Base-by-base conservation (phyloP, 2,329 filamentous ascomycete genomes). In the Phialophora tarda region DNA sequence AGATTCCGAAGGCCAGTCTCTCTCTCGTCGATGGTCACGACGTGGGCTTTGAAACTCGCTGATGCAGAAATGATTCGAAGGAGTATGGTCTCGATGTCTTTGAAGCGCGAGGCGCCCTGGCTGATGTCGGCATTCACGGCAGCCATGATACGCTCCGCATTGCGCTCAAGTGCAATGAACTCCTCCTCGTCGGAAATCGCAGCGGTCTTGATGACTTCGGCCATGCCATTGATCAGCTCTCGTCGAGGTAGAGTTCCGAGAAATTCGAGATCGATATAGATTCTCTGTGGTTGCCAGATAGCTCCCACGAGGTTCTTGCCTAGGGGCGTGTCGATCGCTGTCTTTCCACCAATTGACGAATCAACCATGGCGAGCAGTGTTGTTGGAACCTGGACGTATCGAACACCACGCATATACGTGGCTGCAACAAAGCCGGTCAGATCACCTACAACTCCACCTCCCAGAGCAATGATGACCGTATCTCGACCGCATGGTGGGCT, bases 211-310 rank as follows among this genome's bases (percentile, higher is more conserved):
- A 97, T 86, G 32, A 99, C 94, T 81, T 99, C 95, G 28, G 94
- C 95, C 94, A 99, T 97, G 68, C 95, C 95, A 77, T 99, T 99
- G 79, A 97, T 93, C 75, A 99, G 94, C 79, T 99, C 94, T 71
- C 95, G 86, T 71, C 90, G 89, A 0, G 94, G 93, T 23, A 99
- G 83, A 0, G 93, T 96, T 76, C 96, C 92, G 63, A 99, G 84
- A 76, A 99, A 98, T 63, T 89, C 86, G 68, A 98, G 83, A 78
- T 99, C 95, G 73, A 99, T 93, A 79, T 97, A 99, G 71, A 98
- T 93, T 69, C 92, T 89, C 74, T 90, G 86, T 4, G 95, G 95
- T 77, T 99, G 95, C 93, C 94, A 98, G 80, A 99, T 98, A 38
- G 94, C 89, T 3, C 95, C 95, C 64, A 99, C 89, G 69, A 99